These are phyloP conservation scores for Citrus trifoliata DNA, from an alignment of 345 rosid species.

Conservation along the genomic window DNA sequence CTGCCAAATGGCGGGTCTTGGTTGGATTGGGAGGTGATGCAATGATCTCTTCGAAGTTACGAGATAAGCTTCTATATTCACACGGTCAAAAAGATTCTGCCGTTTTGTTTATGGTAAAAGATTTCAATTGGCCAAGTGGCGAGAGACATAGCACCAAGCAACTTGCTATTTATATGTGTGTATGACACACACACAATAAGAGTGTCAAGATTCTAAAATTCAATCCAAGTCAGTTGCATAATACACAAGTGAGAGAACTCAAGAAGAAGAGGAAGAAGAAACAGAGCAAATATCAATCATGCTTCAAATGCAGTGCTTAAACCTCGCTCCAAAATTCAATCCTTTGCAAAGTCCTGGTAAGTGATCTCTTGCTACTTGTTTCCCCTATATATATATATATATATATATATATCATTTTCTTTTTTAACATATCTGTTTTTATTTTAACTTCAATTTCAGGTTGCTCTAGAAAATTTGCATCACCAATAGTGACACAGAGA, in stretches of 20 bases:
- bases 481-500: background rate
- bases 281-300: background rate
- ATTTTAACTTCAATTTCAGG: background rate
- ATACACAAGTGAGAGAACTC: background rate
- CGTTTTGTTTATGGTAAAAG: too few relatives aligned
- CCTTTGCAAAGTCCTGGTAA: background rate
- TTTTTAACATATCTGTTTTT: background rate
- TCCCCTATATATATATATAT: background rate
- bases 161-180: too few relatives aligned
- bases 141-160: too few relatives aligned
- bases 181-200: too few relatives aligned
- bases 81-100: too few relatives aligned
- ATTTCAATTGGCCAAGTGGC: too few relatives aligned
- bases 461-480: background rate
- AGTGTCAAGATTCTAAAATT: background rate
- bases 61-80: too few relatives aligned
- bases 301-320: background rate
- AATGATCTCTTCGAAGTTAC: too few relatives aligned
- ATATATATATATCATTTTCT: too few relatives aligned
- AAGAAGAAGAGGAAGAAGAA: background rate
- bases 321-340: background rate
- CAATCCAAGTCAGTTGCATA: background rate
- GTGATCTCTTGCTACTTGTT: background rate
- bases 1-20: too few relatives aligned
- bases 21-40: too few relatives aligned